phyloP scores from a whole-genome alignment of 768 basidiomycete species.

The Boletus sensibilis region DNA sequence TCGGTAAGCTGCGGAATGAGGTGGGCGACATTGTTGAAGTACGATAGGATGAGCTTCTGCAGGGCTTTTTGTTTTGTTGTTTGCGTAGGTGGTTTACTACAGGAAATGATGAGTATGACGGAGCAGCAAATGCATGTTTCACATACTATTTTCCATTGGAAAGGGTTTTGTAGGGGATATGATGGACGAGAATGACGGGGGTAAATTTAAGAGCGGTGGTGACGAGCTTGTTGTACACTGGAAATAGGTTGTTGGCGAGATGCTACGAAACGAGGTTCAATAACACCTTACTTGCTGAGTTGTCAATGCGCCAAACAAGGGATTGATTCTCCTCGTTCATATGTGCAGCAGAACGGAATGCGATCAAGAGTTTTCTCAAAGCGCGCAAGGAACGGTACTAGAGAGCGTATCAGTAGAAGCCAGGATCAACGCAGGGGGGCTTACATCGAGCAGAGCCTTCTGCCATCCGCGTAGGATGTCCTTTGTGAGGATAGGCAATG shows the following conservation, averaged over 20 bases:
- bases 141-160: constrained; percentile 84
- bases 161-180: constrained; percentile 82
- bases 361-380: constrained; percentile 78
- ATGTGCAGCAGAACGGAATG: constrained; percentile 87
- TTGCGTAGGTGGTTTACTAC: constrained; percentile 84
- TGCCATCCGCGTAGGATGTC: constrained; percentile 81
- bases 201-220: constrained; percentile 86
- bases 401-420: background rate
- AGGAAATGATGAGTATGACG: background rate
- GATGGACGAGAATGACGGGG: constrained; percentile 83
- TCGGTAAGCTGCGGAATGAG: constrained; percentile 76
- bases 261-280: background rate
- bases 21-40: constrained; percentile 84
- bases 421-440: constrained; percentile 9
- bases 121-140: background rate
- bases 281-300: constrained; percentile 42
- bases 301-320: constrained; percentile 86
- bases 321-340: constrained; percentile 84
- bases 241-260: background rate
- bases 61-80: constrained; percentile 79
- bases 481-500: constrained; percentile 59
- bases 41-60: constrained; percentile 84
- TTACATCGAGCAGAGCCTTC: constrained; percentile 79
- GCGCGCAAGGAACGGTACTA: constrained; percentile 88
- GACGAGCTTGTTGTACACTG: constrained; percentile 94